Evolutionary conservation across 2,329 filamentous ascomycete genomes (phyloP).

Genomic region (Exophiala bonariae): DNA sequence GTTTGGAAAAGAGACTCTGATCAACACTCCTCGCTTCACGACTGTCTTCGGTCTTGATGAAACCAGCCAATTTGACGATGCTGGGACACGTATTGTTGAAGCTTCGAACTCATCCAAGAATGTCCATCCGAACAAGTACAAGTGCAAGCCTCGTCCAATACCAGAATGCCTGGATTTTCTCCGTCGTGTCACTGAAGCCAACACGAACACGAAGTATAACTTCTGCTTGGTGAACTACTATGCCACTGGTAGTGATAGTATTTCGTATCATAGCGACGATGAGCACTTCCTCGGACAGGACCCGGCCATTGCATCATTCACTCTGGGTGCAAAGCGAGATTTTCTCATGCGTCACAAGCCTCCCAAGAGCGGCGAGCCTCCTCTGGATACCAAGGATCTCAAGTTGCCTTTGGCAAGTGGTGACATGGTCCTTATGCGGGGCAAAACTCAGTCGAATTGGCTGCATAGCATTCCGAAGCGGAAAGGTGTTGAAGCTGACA

Average conservation of each 20-base stretch:
- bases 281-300: slow-evolving; percentile 71
- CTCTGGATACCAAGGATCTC: slow-evolving; percentile 41
- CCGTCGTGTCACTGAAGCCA: slow-evolving; percentile 62
- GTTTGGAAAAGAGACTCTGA: slow-evolving; percentile 60
- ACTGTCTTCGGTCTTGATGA: slow-evolving; percentile 64
- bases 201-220: slow-evolving; percentile 69
- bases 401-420: slow-evolving; percentile 63
- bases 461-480: slow-evolving; percentile 76
- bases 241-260: slow-evolving; percentile 72
- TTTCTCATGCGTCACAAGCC: slow-evolving; percentile 81
- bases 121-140: slow-evolving; percentile 51
- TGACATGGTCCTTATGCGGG: slow-evolving; percentile 79
- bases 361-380: slow-evolving; percentile 32
- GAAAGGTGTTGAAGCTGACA: slow-evolving; percentile 60
- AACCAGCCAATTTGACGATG: slow-evolving; percentile 58
- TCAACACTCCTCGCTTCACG: slow-evolving; percentile 63
- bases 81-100: slow-evolving; percentile 7
- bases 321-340: slow-evolving; percentile 69
- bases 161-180: slow-evolving; percentile 68
- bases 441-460: slow-evolving; percentile 73
- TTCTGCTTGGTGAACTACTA: slow-evolving; percentile 85
- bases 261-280: slow-evolving; percentile 78
- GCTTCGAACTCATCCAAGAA: slow-evolving; percentile 34
- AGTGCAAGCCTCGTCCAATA: slow-evolving; percentile 66
- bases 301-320: slow-evolving; percentile 74